These are phyloP conservation scores for Fusarium domesticum DNA, from an alignment of 2,329 filamentous ascomycete species.

Conservation along the genomic window DNA sequence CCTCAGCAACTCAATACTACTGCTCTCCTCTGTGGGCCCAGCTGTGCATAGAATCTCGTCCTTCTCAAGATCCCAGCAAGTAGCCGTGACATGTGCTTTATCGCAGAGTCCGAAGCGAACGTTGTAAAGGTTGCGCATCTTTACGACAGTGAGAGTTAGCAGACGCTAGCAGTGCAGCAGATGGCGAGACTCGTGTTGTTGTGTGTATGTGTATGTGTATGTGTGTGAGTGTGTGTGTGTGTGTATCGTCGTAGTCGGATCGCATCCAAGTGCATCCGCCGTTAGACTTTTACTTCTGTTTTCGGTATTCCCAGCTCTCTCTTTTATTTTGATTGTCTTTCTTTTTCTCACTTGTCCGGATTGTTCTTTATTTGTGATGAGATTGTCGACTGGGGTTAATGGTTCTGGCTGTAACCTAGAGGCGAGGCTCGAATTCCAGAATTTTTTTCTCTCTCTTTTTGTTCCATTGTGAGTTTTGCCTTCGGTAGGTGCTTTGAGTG, in stretches of 20 bases:
- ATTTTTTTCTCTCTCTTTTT: conserved; percentile 13
- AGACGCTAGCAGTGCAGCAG: conserved; percentile 1
- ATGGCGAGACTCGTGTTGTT: conserved; percentile 18
- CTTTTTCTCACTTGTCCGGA: conserved; percentile 2
- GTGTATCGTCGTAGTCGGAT: conserved; percentile 1
- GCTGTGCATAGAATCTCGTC: conserved; percentile 80
- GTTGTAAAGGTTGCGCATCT: conserved; percentile 86
- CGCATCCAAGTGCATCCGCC: conserved; percentile 22
- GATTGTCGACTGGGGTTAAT: conserved; percentile 24
- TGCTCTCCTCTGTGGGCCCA: conserved; percentile 69
- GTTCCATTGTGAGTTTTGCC: no score
- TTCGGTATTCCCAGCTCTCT: conserved; percentile 20
- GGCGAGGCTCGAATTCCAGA: conserved; percentile 26
- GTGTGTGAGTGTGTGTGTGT: neutral
- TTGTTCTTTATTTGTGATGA: conserved; percentile 12
- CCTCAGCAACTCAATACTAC: conserved; percentile 69
- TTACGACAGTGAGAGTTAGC: conserved; percentile 4
- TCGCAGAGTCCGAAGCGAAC: conserved; percentile 68
- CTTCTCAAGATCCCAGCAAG: conserved; percentile 79
- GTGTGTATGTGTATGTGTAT: no score
- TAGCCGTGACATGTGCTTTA: conserved; percentile 64
- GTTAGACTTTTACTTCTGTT: conserved; percentile 22
- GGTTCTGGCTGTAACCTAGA: conserved; percentile 23
- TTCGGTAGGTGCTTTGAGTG: no score
- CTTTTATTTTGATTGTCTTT: conserved; percentile 5